These are phyloP conservation scores for Coemansia sp. DNA, from an alignment of 192 early-diverging fungal genomes.

Conservation along the genomic window DNA sequence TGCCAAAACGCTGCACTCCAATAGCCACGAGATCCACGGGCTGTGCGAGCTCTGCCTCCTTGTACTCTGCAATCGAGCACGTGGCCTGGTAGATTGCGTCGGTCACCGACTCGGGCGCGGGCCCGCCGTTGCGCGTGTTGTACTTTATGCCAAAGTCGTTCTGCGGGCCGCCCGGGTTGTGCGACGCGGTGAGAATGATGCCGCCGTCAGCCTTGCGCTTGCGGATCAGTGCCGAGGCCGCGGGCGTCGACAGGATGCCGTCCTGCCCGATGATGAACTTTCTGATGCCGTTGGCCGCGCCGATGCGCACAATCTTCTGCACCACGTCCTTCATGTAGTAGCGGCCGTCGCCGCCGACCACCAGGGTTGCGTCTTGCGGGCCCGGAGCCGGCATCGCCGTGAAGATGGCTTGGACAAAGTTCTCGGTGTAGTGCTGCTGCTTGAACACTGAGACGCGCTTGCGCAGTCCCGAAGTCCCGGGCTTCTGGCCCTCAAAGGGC, in stretches of 20 bases:
- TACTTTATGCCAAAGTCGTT: constrained; percentile 99
- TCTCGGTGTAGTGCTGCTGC: constrained; percentile 92
- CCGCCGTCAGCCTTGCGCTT: constrained; percentile 86
- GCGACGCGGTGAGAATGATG: constrained; percentile 95
- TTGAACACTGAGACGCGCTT: constrained; percentile 95
- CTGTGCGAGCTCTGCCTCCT: constrained; percentile 37
- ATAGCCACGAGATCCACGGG: constrained; percentile 70
- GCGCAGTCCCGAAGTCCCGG: constrained; percentile 92
- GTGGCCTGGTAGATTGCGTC: constrained; percentile 86
- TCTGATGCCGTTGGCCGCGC: constrained; percentile 78
- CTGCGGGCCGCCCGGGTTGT: constrained; percentile 97
- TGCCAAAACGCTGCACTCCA: constrained; percentile 59
- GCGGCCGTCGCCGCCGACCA: constrained; percentile 96
- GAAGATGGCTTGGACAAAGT: constrained; percentile 92
- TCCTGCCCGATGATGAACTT: constrained; percentile 89
- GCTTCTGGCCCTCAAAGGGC: constrained; percentile 91
- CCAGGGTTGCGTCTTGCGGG: constrained; percentile 71
- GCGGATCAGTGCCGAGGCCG: constrained; percentile 90
- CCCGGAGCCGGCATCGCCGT: constrained; percentile 73
- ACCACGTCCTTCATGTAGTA: constrained; percentile 81
- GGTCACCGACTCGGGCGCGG: constrained; percentile 93
- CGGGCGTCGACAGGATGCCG: constrained; percentile 93
- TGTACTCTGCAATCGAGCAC: constrained; percentile 66
- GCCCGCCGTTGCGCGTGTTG: constrained; percentile 94
- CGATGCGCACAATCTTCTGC: constrained; percentile 82